Evolutionary conservation across 1,139 yeast genomes (phyloP), one percentile per base, ranked within the genome.

Genomic region (Yamadazyma spencermartinsiae): DNA sequence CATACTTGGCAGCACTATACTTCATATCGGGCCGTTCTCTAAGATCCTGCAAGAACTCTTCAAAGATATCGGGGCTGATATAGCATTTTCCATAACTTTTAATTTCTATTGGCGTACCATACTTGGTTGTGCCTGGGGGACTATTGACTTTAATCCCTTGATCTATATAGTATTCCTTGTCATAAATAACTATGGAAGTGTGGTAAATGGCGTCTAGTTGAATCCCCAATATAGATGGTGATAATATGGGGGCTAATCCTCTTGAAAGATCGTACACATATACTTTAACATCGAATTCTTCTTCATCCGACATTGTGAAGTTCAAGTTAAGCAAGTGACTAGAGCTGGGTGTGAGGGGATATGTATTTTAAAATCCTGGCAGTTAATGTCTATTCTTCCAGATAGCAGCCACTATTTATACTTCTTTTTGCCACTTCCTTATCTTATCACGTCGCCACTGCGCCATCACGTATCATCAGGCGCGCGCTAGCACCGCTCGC

Each of bases 201-300:
- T 82, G 89, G 68, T 82, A 82, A 11, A 82, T 72, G 16, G 86
- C 88, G 31, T 81, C 86, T 10, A 79, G 58, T 13, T 59, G 51
- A 8, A 61, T 55, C 0, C 81, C 82, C 4, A 76, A 54, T 9
- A 76, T 41, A 60, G 68, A 64, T 5, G 67, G 71, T 5, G 79
- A 64, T 44, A 71, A 66, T 25, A 61, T 40, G 7, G 71, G 60
- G 3, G 78, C 77, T 33, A 72, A 45, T 0, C 76, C 75, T 26
- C 56, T 63, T 4, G 86, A 78, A 14, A 82, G 67, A 47, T 82
- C 89, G 50, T 82, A 82, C 9, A 82, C 84, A 50, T 80, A 79
- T 1, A 82, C 76, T 49, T 79, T 65, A 2, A 81, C 82, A 35
- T 49, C 40, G 34, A 35, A 48, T 7, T 42, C 35, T 31, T 43